These are phyloP conservation scores for Sphagnurus paluster DNA, from an alignment of 1,284 basidiomycete genomes.

Conservation along the genomic window DNA sequence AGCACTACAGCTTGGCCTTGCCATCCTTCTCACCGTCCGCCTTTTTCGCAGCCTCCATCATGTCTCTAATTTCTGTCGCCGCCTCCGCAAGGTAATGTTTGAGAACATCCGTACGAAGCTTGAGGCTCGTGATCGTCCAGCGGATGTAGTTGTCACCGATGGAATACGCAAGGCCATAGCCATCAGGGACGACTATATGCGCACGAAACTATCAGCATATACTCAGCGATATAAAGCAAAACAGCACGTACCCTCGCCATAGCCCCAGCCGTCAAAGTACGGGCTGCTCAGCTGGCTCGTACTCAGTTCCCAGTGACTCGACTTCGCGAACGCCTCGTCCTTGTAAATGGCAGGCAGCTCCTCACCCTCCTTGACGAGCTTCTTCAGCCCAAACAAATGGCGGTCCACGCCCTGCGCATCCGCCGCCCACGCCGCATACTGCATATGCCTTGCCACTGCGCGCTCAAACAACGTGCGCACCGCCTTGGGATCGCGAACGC, in stretches of 20 bases:
- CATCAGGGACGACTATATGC: conserved; percentile 79
- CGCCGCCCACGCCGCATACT: conserved; percentile 89
- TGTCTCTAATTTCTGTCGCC: conserved; percentile 70
- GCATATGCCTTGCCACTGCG: conserved; percentile 82
- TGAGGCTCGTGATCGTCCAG: conserved; percentile 90
- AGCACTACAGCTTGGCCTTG: conserved; percentile 15
- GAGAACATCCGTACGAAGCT: conserved; percentile 62
- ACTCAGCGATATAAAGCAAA: conserved; percentile 5
- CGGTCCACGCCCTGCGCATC: conserved; percentile 96
- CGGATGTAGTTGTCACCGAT: conserved; percentile 88
- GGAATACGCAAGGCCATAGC: conserved; percentile 92
- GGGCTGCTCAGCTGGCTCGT: conserved; percentile 87
- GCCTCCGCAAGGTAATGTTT: conserved; percentile 78
- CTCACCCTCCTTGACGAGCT: conserved; percentile 78
- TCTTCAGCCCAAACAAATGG: conserved; percentile 93
- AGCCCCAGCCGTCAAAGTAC: conserved; percentile 95
- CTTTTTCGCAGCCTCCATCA: conserved; percentile 69
- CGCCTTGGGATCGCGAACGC: conserved; percentile 32
- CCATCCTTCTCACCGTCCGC: conserved; percentile 14
- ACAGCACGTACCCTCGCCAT: conserved; percentile 78
- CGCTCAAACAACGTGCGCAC: conserved; percentile 74
- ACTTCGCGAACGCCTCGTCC: conserved; percentile 73
- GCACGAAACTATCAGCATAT: background rate
- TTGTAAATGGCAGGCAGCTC: conserved; percentile 76
- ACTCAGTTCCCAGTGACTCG: conserved; percentile 89